phyloP scores from a whole-genome alignment of 306 rosid genomes.

The Malus asiatica region DNA sequence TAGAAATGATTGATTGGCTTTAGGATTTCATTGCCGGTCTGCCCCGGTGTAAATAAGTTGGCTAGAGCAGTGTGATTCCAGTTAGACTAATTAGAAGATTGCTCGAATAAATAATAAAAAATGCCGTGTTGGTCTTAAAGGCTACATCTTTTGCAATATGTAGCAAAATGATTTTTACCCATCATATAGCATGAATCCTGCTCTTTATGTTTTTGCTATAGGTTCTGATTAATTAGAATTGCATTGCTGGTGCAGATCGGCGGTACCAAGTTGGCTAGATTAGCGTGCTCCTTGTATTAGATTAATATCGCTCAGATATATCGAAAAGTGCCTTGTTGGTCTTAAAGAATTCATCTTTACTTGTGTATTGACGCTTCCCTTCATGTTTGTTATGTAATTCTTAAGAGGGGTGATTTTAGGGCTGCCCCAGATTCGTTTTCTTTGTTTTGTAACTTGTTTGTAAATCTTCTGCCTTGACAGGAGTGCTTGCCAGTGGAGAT shows the following conservation, averaged over 20 bases:
- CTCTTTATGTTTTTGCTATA: neutral
- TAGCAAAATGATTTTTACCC: neutral
- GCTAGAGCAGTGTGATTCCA: too few relatives aligned
- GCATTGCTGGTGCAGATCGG: neutral
- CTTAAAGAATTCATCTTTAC: neutral
- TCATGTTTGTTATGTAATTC: neutral
- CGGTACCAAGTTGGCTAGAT: neutral
- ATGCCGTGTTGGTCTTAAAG: neutral
- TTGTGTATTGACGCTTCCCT: neutral
- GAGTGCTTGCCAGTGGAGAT: slow-evolving; percentile 63
- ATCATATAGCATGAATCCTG: neutral
- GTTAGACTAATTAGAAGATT: too few relatives aligned
- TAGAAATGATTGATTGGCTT: neutral
- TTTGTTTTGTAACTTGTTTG: neutral
- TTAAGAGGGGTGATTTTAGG: too few relatives aligned
- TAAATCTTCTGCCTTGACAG: slow-evolving; percentile 25
- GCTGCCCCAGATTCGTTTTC: neutral
- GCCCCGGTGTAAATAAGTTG: too few relatives aligned
- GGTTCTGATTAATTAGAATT: neutral
- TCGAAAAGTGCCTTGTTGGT: neutral
- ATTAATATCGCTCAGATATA: neutral
- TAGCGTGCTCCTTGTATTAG: neutral
- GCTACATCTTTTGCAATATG: neutral
- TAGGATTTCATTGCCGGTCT: too few relatives aligned
- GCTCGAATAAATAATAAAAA: neutral